Base-by-base conservation (phyloP, 2,329 filamentous ascomycete genomes). In the Colletotrichum tabaci region DNA sequence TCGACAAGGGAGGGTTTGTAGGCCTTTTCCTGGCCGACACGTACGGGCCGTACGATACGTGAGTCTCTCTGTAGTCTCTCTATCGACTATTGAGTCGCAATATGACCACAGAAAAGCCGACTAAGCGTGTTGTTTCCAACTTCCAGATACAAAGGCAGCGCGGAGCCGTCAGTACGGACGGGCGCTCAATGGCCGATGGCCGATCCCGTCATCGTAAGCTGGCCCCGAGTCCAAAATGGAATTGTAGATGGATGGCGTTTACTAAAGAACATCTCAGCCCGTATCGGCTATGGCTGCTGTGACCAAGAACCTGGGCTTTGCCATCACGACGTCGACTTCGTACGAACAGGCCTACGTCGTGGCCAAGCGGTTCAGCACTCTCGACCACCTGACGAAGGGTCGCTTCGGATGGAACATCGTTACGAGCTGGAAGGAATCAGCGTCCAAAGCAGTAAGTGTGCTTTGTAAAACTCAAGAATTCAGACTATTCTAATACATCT, bases 391-490 rank as follows among this genome's bases (percentile, higher is more conserved):
- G 50, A 92, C 90, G 0, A 82, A 85, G 2, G 90, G 90, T 0
- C 82, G 90, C 0, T 84, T 92, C 47, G 90, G 88, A 0, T 91
- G 90, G 90, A 92, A 92, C 70, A 91, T 92, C 23, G 90, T 93
- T 0, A 92, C 90, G 0, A 77, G 77, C 1, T 81, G 79, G 79
- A 90, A 89, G 76, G 90, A 91, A 74, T 84, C 87, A 0, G 89
- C 89, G 0, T 89, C 90, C 76, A 90, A 90, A 75, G 88, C 88
- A 0, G 60, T 64, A 9, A 16, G 60, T n/a, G 2, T 7, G 12
- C 12, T 10, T 18, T 15, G n/a, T 10, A 9, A 2, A 2, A 2
- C 15, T 13, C 2, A 7, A 2, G 15, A 0, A 2, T 4, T 26
- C 30, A 9, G 30, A 2, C 30, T 0, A 0, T 16, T 47, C n/a